These are phyloP conservation scores for Saccharomycopsis sp. DNA, from an alignment of 805 yeast species.

Conservation along the genomic window DNA sequence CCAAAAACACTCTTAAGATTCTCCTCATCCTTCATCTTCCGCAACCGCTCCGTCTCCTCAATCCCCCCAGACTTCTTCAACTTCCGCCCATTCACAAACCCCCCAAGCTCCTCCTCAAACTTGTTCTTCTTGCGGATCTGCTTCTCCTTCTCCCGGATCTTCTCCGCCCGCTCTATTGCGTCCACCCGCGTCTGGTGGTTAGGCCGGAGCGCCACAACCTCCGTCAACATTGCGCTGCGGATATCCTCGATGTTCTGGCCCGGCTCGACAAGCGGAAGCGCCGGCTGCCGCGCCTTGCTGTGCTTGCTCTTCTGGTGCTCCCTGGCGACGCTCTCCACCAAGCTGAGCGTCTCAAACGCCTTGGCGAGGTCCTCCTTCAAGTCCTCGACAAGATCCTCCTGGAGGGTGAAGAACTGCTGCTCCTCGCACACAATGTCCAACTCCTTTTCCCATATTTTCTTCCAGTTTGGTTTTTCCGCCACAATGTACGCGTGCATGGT, in stretches of 20 bases:
- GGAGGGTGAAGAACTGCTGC: slow-evolving; percentile 85
- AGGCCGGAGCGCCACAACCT: slow-evolving; percentile 73
- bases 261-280: slow-evolving; percentile 51
- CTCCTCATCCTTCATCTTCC: slow-evolving; percentile 63
- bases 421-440: slow-evolving; percentile 87
- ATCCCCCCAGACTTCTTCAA: slow-evolving; percentile 84
- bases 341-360: slow-evolving; percentile 72
- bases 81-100: slow-evolving; percentile 71
- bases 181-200: slow-evolving; percentile 79
- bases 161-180: slow-evolving; percentile 80
- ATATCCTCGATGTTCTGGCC: slow-evolving; percentile 52
- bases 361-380: slow-evolving; percentile 72
- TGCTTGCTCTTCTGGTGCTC: slow-evolving; percentile 51
- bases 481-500: slow-evolving; percentile 54
- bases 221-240: slow-evolving; percentile 72
- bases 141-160: slow-evolving; percentile 64
- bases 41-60: slow-evolving; percentile 69
- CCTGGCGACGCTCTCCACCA: slow-evolving; percentile 74
- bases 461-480: slow-evolving; percentile 79
- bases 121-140: slow-evolving; percentile 49
- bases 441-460: slow-evolving; percentile 85
- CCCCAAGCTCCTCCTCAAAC: slow-evolving; percentile 80
- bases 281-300: slow-evolving; percentile 18
- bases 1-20: slow-evolving; percentile 51
- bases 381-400: slow-evolving; percentile 78